Evolutionary conservation across 495 filamentous ascomycete genomes (phyloP).

Genomic region (Darksidea phi): DNA sequence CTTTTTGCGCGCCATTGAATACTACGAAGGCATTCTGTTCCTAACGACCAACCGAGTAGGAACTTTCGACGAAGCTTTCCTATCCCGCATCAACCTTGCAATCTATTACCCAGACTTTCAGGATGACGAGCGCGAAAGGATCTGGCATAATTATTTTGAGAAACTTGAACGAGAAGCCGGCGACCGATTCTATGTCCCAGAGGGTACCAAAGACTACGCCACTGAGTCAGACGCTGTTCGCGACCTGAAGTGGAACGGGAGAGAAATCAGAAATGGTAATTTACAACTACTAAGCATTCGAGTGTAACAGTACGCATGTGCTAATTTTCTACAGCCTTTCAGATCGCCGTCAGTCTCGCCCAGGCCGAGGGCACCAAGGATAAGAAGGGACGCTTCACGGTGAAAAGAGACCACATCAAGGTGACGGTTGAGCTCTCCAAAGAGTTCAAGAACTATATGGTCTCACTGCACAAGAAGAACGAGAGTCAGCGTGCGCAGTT

Average conservation of each 20-base stretch:
- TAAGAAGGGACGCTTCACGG: background rate
- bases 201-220: background rate
- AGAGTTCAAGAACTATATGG: background rate
- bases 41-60: conserved; percentile 24
- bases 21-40: conserved; percentile 35
- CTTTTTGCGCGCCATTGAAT: conserved; percentile 32
- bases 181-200: background rate
- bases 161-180: background rate
- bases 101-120: conserved; percentile 5
- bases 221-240: background rate
- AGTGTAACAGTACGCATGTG: background rate
- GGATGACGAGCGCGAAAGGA: background rate
- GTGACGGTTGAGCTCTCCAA: background rate
- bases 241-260: background rate
- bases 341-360: background rate
- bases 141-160: conserved; percentile 5
- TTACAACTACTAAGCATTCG: background rate
- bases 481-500: background rate
- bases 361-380: background rate
- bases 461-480: background rate
- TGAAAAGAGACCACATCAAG: background rate
- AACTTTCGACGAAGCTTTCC: conserved; percentile 1
- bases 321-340: background rate
- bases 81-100: background rate
- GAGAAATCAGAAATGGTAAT: background rate